A percentile compares a stretch with the other conserved stretches of the same genome.
These are phyloP conservation scores for Musa acuminata DNA, from an alignment of 176 grass and related monocot genomes.

Conservation along the genomic window DNA sequence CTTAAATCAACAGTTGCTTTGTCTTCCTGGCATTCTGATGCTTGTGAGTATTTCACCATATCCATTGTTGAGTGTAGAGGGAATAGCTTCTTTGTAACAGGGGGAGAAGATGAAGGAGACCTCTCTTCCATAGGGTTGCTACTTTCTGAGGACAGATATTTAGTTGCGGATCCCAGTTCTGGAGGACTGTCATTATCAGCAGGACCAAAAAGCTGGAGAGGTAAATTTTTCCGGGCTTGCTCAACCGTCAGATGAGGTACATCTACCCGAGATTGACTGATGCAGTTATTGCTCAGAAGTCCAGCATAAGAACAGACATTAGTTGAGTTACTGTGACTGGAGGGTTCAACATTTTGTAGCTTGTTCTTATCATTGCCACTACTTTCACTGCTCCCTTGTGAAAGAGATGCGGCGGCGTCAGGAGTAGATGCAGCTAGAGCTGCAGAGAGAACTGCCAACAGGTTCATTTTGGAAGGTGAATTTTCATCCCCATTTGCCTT, in stretches of 20 bases:
- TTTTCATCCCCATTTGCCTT: conserved; percentile 26
- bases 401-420: conserved; percentile 59
- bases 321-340: conserved; percentile 31
- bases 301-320: conserved; percentile 25
- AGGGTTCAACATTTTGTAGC: conserved; percentile 40
- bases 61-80: conserved; percentile 56
- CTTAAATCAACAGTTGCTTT: conserved; percentile 55
- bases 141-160: conserved; percentile 95
- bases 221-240: conserved; percentile 32
- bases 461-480: conserved; percentile 54
- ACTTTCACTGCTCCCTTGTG: conserved; percentile 85
- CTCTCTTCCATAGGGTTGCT: conserved; percentile 95
- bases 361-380: conserved; percentile 89
- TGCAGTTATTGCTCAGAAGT: conserved; percentile 20
- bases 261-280: conserved; percentile 25
- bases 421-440: conserved; percentile 45
- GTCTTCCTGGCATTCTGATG: conserved; percentile 36
- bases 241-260: conserved; percentile 25
- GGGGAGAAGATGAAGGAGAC: conserved; percentile 85
- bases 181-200: conserved; percentile 49
- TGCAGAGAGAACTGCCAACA: conserved; percentile 58
- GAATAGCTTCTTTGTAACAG: conserved; percentile 78
- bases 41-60: conserved; percentile 29
- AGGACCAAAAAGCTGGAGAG: conserved; percentile 56
- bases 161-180: conserved; percentile 54